These are phyloP conservation scores for Prunella vulgaris DNA, from an alignment of 257 asterid genomes.

Conservation along the genomic window DNA sequence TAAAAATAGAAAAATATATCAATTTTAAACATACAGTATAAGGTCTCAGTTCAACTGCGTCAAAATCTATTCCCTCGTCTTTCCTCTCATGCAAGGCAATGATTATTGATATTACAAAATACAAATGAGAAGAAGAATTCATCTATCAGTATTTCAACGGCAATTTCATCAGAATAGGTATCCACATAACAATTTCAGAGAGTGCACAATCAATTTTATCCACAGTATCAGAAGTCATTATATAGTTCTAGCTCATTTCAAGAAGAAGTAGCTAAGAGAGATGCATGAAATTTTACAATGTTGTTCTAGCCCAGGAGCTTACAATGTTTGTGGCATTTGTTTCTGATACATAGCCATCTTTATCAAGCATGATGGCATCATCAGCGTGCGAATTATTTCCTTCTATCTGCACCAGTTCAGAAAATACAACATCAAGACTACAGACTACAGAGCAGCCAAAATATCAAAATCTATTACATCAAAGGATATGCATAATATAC, in stretches of 20 bases:
- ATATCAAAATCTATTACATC: not conserved
- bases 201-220: not conserved
- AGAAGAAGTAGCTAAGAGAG: too few relatives aligned
- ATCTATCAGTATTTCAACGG: not conserved
- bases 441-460: not conserved
- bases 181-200: too few relatives aligned
- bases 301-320: slow-evolving; percentile 30
- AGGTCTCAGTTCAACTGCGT: not conserved
- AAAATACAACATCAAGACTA: slow-evolving; percentile 6
- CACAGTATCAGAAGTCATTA: not conserved
- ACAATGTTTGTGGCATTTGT: slow-evolving; percentile 92
- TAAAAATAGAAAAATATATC: not conserved
- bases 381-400: slow-evolving; percentile 81
- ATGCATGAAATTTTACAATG: not conserved
- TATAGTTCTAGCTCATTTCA: too few relatives aligned
- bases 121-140: not conserved
- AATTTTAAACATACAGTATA: not conserved
- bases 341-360: slow-evolving; percentile 91
- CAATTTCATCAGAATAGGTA: not conserved
- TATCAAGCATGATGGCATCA: slow-evolving; percentile 94
- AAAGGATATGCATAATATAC: not conserved
- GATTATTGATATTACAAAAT: not conserved
- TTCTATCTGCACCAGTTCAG: slow-evolving; percentile 62
- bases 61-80: not conserved
- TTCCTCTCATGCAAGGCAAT: not conserved